phyloP scores from a whole-genome alignment of 257 asterid species.

The Nicotiana noctiflora region DNA sequence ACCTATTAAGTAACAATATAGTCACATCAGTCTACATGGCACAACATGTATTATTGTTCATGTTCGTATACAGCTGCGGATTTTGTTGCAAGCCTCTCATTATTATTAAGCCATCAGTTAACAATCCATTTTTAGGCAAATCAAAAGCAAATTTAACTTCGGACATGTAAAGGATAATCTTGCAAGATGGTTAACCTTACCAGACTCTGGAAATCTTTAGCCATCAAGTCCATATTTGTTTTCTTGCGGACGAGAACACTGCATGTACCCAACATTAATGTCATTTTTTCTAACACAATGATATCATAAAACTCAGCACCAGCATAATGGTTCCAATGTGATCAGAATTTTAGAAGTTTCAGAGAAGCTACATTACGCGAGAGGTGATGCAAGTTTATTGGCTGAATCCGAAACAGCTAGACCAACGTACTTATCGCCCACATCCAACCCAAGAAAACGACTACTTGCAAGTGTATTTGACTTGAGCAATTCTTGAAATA shows the following conservation, averaged over 20 bases:
- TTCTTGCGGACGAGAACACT: conserved; percentile 72
- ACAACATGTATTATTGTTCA: background rate
- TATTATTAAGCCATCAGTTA: background rate
- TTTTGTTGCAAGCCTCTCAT: background rate
- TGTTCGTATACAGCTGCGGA: background rate
- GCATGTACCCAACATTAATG: conserved; percentile 24
- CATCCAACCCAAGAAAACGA: conserved; percentile 85
- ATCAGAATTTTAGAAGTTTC: background rate
- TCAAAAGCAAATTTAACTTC: background rate
- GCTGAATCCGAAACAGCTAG: conserved; percentile 67
- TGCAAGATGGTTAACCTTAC: conserved; percentile 28
- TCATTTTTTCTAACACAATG: conserved; percentile 7
- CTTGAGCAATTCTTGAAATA: conserved; percentile 56
- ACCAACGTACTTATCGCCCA: conserved; percentile 86
- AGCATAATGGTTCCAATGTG: background rate
- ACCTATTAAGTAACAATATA: background rate
- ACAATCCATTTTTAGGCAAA: background rate
- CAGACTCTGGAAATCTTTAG: conserved; percentile 57
- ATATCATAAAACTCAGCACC: background rate
- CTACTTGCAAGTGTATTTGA: conserved; percentile 29
- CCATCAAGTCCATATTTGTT: conserved; percentile 57
- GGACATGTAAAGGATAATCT: too few species aligned
- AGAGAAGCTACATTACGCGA: conserved; percentile 40
- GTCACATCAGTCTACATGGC: too few species aligned
- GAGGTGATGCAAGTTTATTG: conserved; percentile 63